phyloP scores from a whole-genome alignment of 2,329 filamentous ascomycete species.

The Coleophoma cylindrospora region DNA sequence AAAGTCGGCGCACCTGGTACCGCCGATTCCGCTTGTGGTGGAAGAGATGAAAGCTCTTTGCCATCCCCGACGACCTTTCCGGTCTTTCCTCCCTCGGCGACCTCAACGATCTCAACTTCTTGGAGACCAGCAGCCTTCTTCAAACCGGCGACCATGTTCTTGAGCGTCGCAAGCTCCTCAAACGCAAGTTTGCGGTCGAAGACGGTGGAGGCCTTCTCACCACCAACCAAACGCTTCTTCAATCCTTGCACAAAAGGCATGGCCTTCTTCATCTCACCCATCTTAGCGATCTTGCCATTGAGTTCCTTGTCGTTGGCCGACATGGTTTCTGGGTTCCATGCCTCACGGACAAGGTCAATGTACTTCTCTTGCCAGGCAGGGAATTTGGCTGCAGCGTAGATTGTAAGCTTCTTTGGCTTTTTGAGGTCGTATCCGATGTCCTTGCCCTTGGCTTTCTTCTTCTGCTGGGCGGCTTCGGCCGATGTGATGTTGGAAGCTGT shows the following conservation, averaged over 20 bases:
- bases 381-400: constrained; percentile 76
- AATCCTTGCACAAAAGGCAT: constrained; percentile 93
- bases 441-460: constrained; percentile 94
- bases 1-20: constrained; percentile 81
- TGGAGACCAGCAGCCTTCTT: constrained; percentile 70
- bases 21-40: constrained; percentile 63
- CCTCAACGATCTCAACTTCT: constrained; percentile 65
- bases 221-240: constrained; percentile 75
- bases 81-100: constrained; percentile 66
- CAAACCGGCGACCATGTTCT: constrained; percentile 73
- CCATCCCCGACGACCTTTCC: constrained; percentile 50
- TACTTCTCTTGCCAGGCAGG: constrained; percentile 91
- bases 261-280: constrained; percentile 90
- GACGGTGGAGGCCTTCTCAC: constrained; percentile 62
- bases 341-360: constrained; percentile 70
- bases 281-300: constrained; percentile 72
- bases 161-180: constrained; percentile 72
- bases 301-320: constrained; percentile 75
- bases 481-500: constrained; percentile 76
- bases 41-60: constrained; percentile 52
- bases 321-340: constrained; percentile 59
- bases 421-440: constrained; percentile 79
- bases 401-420: constrained; percentile 84
- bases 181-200: constrained; percentile 83
- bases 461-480: constrained; percentile 75